Percentiles rank a stretch among this genome's conserved stretches.
Evolutionary conservation across 257 asterid species (phyloP).

Genomic region (Echites panduratus): DNA sequence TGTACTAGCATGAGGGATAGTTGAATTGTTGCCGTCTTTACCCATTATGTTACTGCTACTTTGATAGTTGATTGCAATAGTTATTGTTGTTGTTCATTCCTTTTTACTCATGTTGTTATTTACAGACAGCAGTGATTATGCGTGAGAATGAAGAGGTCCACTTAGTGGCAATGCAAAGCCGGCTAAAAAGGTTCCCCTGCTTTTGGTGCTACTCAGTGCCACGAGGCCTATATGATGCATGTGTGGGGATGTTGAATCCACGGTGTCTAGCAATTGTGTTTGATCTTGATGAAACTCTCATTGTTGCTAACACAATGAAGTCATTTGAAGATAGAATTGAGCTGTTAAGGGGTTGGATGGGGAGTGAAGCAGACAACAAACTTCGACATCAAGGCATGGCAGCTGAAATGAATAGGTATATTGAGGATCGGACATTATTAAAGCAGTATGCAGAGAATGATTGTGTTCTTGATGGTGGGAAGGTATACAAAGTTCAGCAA

Average conservation of each 20-base stretch:
- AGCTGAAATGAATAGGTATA: slow-evolving; percentile 86
- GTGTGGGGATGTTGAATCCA: slow-evolving; percentile 75
- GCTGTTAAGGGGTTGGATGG: slow-evolving; percentile 57
- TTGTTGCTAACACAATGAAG: slow-evolving; percentile 98
- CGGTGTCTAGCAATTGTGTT: slow-evolving; percentile 90
- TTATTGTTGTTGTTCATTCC: slow-evolving; percentile 10
- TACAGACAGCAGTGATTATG: slow-evolving; percentile 86
- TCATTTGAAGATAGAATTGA: slow-evolving; percentile 96
- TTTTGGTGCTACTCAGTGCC: slow-evolving; percentile 95
- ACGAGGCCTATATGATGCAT: slow-evolving; percentile 55
- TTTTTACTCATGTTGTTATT: slow-evolving; percentile 16
- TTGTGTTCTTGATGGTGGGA: slow-evolving; percentile 73
- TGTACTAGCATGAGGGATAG: background rate
- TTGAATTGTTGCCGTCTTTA: background rate
- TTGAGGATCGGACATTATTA: slow-evolving; percentile 78
- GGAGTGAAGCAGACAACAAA: slow-evolving; percentile 60
- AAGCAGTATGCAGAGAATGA: slow-evolving; percentile 90
- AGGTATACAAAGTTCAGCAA: slow-evolving; percentile 47
- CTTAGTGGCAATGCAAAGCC: slow-evolving; percentile 98
- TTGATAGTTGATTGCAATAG: background rate
- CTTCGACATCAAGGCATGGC: slow-evolving; percentile 76
- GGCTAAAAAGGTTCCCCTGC: slow-evolving; percentile 84
- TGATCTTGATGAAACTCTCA: slow-evolving; percentile 94
- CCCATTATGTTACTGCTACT: background rate
- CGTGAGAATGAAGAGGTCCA: slow-evolving; percentile 80